phyloP scores from a whole-genome alignment of 1,284 basidiomycete species.

The Fomitiporia mediterranea region DNA sequence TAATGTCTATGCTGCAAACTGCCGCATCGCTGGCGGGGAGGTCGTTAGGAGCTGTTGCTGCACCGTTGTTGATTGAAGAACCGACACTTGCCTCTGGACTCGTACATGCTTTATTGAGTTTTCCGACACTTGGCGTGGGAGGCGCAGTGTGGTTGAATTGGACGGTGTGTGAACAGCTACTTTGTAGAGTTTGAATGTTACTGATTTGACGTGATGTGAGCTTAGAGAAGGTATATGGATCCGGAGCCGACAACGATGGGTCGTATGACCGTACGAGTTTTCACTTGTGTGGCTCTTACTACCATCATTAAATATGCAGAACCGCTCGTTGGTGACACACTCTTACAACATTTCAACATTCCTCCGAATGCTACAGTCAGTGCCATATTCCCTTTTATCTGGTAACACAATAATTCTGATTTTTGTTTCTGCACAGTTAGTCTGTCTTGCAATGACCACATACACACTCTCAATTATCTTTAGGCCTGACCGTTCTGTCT shows the following conservation, averaged over 20 bases:
- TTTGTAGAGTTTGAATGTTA: neutral
- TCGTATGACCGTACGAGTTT: neutral
- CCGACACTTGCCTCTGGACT: constrained; percentile 3
- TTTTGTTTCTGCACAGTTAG: neutral
- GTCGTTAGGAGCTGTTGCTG: neutral
- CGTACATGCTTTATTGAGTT: constrained; percentile 7
- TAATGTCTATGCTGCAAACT: constrained; percentile 5
- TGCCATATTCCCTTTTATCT: neutral
- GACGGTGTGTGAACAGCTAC: neutral
- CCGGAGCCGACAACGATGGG: constrained; percentile 8
- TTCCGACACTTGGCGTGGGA: constrained; percentile 6
- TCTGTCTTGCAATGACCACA: constrained; percentile 1
- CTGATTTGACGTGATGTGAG: neutral
- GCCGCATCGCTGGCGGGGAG: neutral
- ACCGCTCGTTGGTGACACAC: constrained; percentile 3
- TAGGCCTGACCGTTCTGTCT: neutral
- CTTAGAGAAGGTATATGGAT: constrained; percentile 10
- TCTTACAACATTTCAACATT: neutral
- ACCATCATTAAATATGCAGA: constrained; percentile 7
- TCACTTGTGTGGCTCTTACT: constrained; percentile 6
- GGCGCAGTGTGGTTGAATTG: constrained; percentile 16
- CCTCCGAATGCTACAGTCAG: constrained; percentile 4
- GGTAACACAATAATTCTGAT: neutral
- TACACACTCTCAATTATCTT: constrained; percentile 6
- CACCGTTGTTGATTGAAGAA: neutral